Evolutionary conservation across 257 asterid genomes (phyloP).

Genomic region (Capsicum pubescens): DNA sequence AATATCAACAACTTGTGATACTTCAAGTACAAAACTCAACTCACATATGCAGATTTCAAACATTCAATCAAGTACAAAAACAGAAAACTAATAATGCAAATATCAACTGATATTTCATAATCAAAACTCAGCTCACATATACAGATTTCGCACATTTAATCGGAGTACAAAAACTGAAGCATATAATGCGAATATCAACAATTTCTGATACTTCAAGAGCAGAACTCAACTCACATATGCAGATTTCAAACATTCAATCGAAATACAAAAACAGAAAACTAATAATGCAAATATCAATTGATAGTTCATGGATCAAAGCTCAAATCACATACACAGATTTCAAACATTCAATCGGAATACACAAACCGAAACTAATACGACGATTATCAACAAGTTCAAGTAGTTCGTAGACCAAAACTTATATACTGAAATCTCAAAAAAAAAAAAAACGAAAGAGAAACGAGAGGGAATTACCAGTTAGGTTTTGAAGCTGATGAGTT

Average conservation of each 20-base stretch:
- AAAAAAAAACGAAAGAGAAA: background rate
- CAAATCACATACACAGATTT: background rate
- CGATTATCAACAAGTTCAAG: too few species aligned
- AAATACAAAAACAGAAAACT: background rate
- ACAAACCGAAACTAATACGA: too few species aligned
- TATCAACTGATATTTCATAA: background rate
- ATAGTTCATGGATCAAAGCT: background rate
- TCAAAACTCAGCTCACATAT: background rate
- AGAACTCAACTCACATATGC: background rate
- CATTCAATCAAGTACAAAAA: background rate
- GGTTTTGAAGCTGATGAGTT: slow-evolving; percentile 6
- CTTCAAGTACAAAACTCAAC: background rate
- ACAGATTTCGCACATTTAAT: background rate
- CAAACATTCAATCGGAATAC: background rate
- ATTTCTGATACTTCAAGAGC: background rate
- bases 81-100: background rate
- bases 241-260: background rate
- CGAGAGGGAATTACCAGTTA: background rate
- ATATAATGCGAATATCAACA: background rate
- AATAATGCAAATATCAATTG: background rate
- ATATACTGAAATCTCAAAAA: too few species aligned
- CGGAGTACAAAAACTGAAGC: background rate
- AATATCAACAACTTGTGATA: background rate
- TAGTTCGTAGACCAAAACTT: too few species aligned
- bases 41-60: background rate